phyloP scores from a whole-genome alignment of 768 basidiomycete species.

The Leccinum subgranulosum region DNA sequence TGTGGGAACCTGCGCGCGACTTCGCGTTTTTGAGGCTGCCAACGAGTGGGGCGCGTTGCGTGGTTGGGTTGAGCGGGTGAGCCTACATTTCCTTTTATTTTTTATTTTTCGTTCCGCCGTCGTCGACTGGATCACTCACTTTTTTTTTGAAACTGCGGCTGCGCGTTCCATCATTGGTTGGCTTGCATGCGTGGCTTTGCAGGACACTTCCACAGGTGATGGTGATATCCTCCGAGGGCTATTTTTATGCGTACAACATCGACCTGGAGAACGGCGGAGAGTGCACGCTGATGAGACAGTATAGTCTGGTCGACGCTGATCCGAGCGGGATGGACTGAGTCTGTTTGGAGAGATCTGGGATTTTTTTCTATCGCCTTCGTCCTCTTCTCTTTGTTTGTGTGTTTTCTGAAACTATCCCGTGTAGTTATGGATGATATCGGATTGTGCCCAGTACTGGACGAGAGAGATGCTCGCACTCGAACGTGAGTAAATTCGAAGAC shows the following conservation, averaged over 20 bases:
- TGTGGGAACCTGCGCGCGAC: slow-evolving; percentile 96
- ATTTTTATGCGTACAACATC: slow-evolving; percentile 94
- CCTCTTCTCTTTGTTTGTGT: neutral
- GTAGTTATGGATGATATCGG: neutral
- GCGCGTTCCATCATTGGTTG: neutral
- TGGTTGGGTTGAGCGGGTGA: slow-evolving; percentile 87
- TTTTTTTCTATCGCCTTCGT: neutral
- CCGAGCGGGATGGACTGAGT: slow-evolving; percentile 31
- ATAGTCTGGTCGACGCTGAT: slow-evolving; percentile 44
- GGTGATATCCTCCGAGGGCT: slow-evolving; percentile 94
- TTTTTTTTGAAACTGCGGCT: neutral
- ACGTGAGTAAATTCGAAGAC: neutral
- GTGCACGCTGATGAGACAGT: slow-evolving; percentile 93
- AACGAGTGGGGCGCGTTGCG: slow-evolving; percentile 70
- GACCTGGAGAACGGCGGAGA: slow-evolving; percentile 96
- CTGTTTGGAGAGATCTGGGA: neutral
- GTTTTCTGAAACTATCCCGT: neutral
- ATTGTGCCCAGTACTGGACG: neutral
- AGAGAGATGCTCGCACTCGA: neutral
- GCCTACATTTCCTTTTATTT: slow-evolving; percentile 26
- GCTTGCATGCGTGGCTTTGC: neutral
- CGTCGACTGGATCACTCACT: neutral
- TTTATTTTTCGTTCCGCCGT: neutral
- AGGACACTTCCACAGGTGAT: slow-evolving; percentile 95
- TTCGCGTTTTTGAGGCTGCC: slow-evolving; percentile 90